Percentiles rank a stretch among this genome's conserved stretches.
These are phyloP conservation scores for Taphrina flavorubra DNA, from an alignment of 1,139 yeast species.

Conservation along the genomic window DNA sequence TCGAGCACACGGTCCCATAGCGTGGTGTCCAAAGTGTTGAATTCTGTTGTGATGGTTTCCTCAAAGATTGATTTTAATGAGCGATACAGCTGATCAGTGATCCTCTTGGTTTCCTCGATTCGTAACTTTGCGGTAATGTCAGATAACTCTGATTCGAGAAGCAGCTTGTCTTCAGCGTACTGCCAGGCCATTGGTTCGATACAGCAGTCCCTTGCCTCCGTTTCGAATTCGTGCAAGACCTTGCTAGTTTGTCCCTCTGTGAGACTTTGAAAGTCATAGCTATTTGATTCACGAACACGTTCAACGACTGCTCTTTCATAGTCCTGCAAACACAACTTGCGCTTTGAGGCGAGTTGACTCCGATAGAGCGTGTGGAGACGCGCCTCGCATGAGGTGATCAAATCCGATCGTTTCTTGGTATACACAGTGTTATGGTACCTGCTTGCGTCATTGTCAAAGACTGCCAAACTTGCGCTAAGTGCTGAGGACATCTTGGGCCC, in stretches of 20 bases:
- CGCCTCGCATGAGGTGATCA: conserved; percentile 57
- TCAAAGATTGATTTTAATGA: conserved; percentile 48
- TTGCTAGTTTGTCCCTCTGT: conserved; percentile 49
- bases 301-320: conserved; percentile 49
- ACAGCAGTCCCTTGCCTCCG: conserved; percentile 48
- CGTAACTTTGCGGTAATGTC: conserved; percentile 55
- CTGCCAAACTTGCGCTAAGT: conserved; percentile 52
- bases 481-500: conserved; percentile 30
- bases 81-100: conserved; percentile 51
- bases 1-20: conserved; percentile 68
- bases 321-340: conserved; percentile 49
- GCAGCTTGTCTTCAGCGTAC: conserved; percentile 50
- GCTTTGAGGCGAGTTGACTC: conserved; percentile 53
- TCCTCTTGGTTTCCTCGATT: conserved; percentile 55
- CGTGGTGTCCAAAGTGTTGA: conserved; percentile 56
- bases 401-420: conserved; percentile 58
- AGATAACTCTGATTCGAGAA: conserved; percentile 49
- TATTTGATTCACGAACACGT: conserved; percentile 45
- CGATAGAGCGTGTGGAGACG: conserved; percentile 59
- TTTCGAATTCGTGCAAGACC: conserved; percentile 49
- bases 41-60: conserved; percentile 44
- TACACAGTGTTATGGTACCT: conserved; percentile 68
- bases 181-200: conserved; percentile 49
- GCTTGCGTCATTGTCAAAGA: conserved; percentile 69
- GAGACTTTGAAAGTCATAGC: conserved; percentile 48